These are phyloP conservation scores for Zanthoxylum bungeanum DNA, from an alignment of 345 rosid genomes.

Conservation along the genomic window DNA sequence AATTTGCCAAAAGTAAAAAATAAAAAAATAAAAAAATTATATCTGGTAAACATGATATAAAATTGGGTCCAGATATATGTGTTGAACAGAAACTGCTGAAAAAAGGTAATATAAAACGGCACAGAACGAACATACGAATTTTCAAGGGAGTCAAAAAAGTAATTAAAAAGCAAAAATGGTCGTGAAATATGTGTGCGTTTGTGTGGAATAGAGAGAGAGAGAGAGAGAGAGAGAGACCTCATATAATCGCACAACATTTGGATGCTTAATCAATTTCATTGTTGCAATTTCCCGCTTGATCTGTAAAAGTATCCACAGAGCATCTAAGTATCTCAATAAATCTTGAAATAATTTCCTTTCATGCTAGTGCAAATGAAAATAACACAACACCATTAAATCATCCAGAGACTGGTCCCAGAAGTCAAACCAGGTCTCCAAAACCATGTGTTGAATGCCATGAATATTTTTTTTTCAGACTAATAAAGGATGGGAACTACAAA, in stretches of 20 bases:
- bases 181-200: neutral
- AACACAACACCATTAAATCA: neutral
- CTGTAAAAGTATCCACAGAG: constrained; percentile 39
- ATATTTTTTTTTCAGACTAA: neutral
- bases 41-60: neutral
- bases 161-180: neutral
- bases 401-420: neutral
- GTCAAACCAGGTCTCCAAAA: neutral
- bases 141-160: neutral
- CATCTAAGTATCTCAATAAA: constrained; percentile 9
- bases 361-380: neutral
- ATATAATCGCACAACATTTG: constrained; percentile 73
- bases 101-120: neutral
- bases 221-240: constrained; percentile 56
- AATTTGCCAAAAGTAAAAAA: neutral
- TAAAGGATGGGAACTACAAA: neutral
- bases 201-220: neutral
- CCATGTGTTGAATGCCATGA: neutral
- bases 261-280: constrained; percentile 94
- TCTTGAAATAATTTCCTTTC: neutral
- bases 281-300: constrained; percentile 87
- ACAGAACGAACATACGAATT: neutral
- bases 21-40: neutral
- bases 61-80: neutral
- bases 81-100: neutral